These are phyloP conservation scores for Staphylotrichum longicolle DNA, from an alignment of 495 filamentous ascomycete species.

Conservation along the genomic window DNA sequence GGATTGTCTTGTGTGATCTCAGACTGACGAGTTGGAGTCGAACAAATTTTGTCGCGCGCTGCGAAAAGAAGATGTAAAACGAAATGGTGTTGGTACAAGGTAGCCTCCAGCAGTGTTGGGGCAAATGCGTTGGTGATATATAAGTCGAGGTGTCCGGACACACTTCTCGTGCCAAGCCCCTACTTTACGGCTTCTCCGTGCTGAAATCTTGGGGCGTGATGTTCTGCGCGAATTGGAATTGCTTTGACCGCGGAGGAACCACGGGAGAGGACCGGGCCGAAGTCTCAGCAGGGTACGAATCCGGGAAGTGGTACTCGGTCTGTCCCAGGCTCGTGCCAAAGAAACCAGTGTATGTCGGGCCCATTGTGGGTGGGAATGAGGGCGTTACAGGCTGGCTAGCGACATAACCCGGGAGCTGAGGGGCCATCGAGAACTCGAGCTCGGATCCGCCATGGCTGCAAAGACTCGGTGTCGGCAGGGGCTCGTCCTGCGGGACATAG, in stretches of 20 bases:
- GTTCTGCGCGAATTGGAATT: conserved; percentile 52
- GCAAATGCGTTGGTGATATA: background rate
- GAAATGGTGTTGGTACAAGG: conserved; percentile 15
- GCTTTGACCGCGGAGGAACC: conserved; percentile 38
- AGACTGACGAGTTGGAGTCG: background rate
- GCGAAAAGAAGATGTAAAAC: background rate
- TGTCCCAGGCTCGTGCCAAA: conserved; percentile 31
- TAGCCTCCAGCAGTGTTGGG: background rate
- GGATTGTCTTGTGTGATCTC: background rate
- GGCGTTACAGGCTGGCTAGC: conserved; percentile 46
- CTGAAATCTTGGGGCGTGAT: conserved; percentile 48
- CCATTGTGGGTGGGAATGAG: conserved; percentile 40
- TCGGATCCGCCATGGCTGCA: conserved; percentile 45
- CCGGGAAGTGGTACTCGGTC: conserved; percentile 44
- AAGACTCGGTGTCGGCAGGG: conserved; percentile 44
- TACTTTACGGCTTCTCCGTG: conserved; percentile 24
- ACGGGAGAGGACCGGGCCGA: conserved; percentile 44
- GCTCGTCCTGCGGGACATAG: conserved; percentile 41
- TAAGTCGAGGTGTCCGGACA: background rate
- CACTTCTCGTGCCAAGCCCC: too few relatives aligned
- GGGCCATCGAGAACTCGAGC: conserved; percentile 40
- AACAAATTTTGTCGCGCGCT: background rate
- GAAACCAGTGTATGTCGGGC: conserved; percentile 36
- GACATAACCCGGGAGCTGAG: conserved; percentile 41
- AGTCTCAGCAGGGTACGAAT: conserved; percentile 41